These are phyloP conservation scores for Raphanus sativus DNA, from an alignment of 345 rosid genomes.

Conservation along the genomic window DNA sequence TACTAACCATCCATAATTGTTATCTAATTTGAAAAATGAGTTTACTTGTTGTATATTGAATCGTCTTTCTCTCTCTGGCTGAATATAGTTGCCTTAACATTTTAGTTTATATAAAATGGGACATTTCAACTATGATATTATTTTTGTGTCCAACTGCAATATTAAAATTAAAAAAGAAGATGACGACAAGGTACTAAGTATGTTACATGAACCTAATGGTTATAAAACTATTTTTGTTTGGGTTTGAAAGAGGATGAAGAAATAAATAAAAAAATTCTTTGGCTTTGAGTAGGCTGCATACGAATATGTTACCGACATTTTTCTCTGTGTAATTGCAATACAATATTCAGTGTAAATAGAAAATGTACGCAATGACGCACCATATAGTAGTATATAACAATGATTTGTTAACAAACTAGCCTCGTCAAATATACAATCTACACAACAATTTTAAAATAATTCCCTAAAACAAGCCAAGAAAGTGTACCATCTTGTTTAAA, in stretches of 20 bases:
- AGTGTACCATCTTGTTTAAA: background rate
- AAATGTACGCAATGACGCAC: background rate
- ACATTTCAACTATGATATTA: slow-evolving; percentile 27
- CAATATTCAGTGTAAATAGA: background rate
- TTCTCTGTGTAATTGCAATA: slow-evolving; percentile 4
- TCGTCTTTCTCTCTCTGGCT: background rate
- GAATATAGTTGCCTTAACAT: slow-evolving; percentile 2
- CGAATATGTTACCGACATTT: slow-evolving; percentile 15
- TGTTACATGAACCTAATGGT: background rate
- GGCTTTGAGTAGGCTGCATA: slow-evolving; percentile 2
- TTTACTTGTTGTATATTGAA: slow-evolving; percentile 27
- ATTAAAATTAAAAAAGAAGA: slow-evolving; percentile 6
- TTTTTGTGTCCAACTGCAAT: background rate
- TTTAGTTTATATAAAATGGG: background rate
- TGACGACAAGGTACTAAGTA: background rate
- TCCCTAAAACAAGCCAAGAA: background rate
- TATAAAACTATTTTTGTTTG: background rate
- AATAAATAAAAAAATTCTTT: background rate
- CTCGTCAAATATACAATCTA: background rate
- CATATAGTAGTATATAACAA: background rate
- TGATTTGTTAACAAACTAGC: background rate
- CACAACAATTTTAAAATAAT: background rate
- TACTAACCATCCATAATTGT: slow-evolving; percentile 20
- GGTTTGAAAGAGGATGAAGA: background rate
- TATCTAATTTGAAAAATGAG: slow-evolving; percentile 13